Conservation (phyloP, 208 protist genomes). For the Angomonas ambiguus region DNA sequence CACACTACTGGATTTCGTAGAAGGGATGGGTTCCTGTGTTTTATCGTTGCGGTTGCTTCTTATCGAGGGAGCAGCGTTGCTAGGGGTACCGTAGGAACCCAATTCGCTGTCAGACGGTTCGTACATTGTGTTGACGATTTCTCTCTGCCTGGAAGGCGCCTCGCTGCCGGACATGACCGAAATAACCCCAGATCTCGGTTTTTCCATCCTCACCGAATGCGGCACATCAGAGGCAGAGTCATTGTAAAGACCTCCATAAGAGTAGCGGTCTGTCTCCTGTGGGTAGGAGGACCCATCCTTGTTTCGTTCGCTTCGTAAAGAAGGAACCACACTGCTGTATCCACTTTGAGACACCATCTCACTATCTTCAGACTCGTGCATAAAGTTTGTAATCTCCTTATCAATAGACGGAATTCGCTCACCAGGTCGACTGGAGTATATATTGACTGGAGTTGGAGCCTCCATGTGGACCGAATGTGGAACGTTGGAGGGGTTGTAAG, state of each 20-base stretch:
- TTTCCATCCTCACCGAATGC: background rate
- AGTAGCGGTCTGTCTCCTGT: background rate
- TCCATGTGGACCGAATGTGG: background rate
- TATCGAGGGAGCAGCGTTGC: background rate
- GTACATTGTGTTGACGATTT: slow-evolving; percentile 3
- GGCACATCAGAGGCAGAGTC: background rate
- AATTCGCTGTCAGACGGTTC: background rate
- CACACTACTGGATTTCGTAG: background rate
- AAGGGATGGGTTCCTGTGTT: background rate
- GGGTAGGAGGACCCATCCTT: background rate
- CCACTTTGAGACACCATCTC: background rate
- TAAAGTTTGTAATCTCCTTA: slow-evolving; percentile 1
- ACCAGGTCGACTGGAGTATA: background rate
- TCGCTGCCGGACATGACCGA: background rate
- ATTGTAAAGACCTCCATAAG: background rate
- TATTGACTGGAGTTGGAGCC: background rate
- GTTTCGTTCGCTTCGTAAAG: background rate
- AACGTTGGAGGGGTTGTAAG: background rate
- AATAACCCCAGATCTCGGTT: background rate
- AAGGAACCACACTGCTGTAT: background rate
- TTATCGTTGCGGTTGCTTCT: background rate
- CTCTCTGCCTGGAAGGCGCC: background rate
- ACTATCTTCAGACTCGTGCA: background rate
- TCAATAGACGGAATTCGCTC: background rate
- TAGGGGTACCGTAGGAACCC: background rate